Percentiles rank a stretch among this genome's conserved stretches.
phyloP scores from a whole-genome alignment of 106 monocot species.

The Acanthochlamys bracteata region DNA sequence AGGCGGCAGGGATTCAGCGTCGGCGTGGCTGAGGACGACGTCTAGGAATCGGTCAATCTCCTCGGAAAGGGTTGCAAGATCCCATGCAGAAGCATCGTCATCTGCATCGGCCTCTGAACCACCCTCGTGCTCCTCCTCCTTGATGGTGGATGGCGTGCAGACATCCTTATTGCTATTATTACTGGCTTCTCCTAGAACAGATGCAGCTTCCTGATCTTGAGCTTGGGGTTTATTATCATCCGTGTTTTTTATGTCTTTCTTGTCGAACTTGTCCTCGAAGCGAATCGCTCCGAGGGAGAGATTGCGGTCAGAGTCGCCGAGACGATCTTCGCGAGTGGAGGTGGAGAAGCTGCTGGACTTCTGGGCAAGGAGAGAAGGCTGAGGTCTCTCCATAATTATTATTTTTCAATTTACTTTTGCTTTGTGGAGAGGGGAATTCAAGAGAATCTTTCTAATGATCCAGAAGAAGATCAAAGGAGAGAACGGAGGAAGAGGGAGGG shows the following conservation, averaged over 20 bases:
- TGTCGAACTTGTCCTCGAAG: slow-evolving; percentile 6
- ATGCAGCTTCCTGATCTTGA: too few species aligned
- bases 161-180: too few species aligned
- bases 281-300: slow-evolving; percentile 8
- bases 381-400: slow-evolving; percentile 23
- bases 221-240: too few species aligned
- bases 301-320: slow-evolving; percentile 2
- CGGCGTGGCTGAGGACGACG: background rate
- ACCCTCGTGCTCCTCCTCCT: slow-evolving; percentile 10
- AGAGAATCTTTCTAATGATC: background rate
- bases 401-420: background rate
- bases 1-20: background rate
- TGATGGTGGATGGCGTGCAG: background rate
- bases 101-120: background rate
- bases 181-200: too few species aligned
- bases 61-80: slow-evolving; percentile 17
- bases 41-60: slow-evolving; percentile 38
- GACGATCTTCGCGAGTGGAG: slow-evolving; percentile 22
- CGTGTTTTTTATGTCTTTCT: slow-evolving; percentile 6
- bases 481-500: background rate
- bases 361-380: slow-evolving; percentile 12
- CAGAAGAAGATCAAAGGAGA: background rate
- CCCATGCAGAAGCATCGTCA: background rate
- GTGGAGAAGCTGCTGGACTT: slow-evolving; percentile 42
- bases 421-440: background rate